A percentile compares a stretch with the other conserved stretches of the same genome.
These are phyloP conservation scores for Amanita rubescens DNA, from an alignment of 768 basidiomycete species.

Conservation along the genomic window DNA sequence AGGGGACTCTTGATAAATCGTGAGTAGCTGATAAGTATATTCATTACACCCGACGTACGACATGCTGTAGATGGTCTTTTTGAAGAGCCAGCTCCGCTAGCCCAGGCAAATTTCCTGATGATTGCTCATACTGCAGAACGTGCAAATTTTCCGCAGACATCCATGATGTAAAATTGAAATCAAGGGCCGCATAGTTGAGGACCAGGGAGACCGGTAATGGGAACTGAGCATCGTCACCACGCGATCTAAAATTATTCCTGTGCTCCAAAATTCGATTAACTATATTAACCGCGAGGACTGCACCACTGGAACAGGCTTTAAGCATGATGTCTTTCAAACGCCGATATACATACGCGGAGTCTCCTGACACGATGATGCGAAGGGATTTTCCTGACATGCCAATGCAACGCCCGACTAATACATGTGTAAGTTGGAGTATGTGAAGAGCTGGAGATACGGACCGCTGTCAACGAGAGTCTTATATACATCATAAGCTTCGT, in stretches of 20 bases:
- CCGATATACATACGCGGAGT: slow-evolving; percentile 80
- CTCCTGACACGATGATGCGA: slow-evolving; percentile 77
- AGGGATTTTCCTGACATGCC: slow-evolving; percentile 85
- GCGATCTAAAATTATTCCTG: slow-evolving; percentile 27
- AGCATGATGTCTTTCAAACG: slow-evolving; percentile 8
- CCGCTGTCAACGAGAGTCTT: slow-evolving; percentile 68
- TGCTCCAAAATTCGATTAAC: slow-evolving; percentile 81
- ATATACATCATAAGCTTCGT: slow-evolving; percentile 92
- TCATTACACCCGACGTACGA: slow-evolving; percentile 27
- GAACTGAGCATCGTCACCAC: slow-evolving; percentile 33
- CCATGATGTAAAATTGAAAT: slow-evolving; percentile 99
- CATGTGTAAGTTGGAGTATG: slow-evolving; percentile 3
- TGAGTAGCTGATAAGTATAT: slow-evolving; percentile 1
- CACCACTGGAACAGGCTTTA: slow-evolving; percentile 54
- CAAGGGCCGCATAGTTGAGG: slow-evolving; percentile 85
- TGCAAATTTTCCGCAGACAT: slow-evolving; percentile 80
- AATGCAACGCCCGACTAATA: slow-evolving; percentile 58
- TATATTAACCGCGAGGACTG: slow-evolving; percentile 76
- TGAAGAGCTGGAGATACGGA: slow-evolving; percentile 15
- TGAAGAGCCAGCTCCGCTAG: slow-evolving; percentile 64
- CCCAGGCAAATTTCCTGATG: slow-evolving; percentile 71
- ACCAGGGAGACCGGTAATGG: slow-evolving; percentile 78
- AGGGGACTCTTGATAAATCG: slow-evolving; percentile 56
- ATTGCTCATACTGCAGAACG: slow-evolving; percentile 82
- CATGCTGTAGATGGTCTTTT: slow-evolving; percentile 85